Base-by-base conservation (phyloP, 495 filamentous ascomycete species). In the Trichoderma asperelloides region DNA sequence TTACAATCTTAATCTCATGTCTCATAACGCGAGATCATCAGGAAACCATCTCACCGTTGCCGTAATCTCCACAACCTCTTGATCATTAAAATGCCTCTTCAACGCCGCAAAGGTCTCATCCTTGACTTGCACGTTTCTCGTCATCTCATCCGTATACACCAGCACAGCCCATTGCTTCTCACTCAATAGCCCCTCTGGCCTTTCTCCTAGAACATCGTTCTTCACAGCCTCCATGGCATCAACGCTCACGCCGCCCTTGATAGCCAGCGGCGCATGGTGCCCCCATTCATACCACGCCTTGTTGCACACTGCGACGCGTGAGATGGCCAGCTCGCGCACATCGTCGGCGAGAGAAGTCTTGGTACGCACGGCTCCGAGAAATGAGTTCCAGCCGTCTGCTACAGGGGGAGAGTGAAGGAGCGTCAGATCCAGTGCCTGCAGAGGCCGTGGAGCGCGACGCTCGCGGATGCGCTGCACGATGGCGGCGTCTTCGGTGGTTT, bases 331-430 rank as follows among this genome's bases (percentile, higher is more conserved):
- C 75, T 95, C 91, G 23, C 87, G 84, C 43, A 89, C 72, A 57
- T 86, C 81, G 6, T 82, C 82, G 0, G 83, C 72, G 1, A 93
- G 76, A 27, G 77, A 77, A 5, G 88, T 90, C 68, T 81, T 77
- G 13, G 87, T 90, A 69, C 91, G 85, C 40, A 95, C 83, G 49
- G 91, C 87, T 47, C 87, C 87, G 18, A 93, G 80, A 76, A 95
- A 92, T 40, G 85, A 78, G 78, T 93, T 93, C 89, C 90, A 95
- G 2, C 91, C 91, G 71, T 91, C 85, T 2, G 91, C 86, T 0
- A 94, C 80, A 2, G 86, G 78, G 33, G 87, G 90, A 9, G 87
- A 83, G 78, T 94, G 91, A 4, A 94, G 80, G 9, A 94, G 84
- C 1, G 91, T 78, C 6, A 87, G 85, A 76, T 95, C 91, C 13